Conservation (phyloP, 2,329 filamentous ascomycete species). For the Sporothrix pseudoabietina region DNA sequence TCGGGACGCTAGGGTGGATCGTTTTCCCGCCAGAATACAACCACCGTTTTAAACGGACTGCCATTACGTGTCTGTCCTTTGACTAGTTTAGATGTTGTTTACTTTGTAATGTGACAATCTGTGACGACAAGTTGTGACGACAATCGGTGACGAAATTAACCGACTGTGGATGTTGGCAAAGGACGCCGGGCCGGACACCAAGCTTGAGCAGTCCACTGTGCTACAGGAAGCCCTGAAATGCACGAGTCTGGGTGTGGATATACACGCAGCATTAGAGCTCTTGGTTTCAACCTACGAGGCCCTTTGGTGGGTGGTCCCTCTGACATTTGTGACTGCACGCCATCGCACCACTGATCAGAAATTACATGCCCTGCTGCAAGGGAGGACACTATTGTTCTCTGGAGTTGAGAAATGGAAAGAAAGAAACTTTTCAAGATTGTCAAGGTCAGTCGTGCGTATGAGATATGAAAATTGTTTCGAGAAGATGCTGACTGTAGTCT, state of each 20-base stretch:
- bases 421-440: too few relatives aligned
- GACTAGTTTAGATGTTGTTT: too few relatives aligned
- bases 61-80: background rate
- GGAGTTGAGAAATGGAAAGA: too few relatives aligned
- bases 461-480: too few relatives aligned
- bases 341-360: background rate
- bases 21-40: background rate
- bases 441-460: too few relatives aligned
- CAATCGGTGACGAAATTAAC: slow-evolving; percentile 1
- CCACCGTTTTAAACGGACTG: background rate
- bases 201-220: background rate
- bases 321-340: background rate
- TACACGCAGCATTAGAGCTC: background rate
- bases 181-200: background rate
- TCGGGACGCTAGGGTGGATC: slow-evolving; percentile 8
- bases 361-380: background rate
- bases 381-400: background rate
- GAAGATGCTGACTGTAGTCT: too few relatives aligned
- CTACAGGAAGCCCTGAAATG: background rate
- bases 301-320: background rate
- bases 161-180: slow-evolving; percentile 3
- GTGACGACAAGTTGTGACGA: background rate
- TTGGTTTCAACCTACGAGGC: background rate
- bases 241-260: background rate
- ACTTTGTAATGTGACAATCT: too few relatives aligned